Evolutionary conservation across 331 rosid genomes (phyloP).

Genomic region (Quercus tomentella): DNA sequence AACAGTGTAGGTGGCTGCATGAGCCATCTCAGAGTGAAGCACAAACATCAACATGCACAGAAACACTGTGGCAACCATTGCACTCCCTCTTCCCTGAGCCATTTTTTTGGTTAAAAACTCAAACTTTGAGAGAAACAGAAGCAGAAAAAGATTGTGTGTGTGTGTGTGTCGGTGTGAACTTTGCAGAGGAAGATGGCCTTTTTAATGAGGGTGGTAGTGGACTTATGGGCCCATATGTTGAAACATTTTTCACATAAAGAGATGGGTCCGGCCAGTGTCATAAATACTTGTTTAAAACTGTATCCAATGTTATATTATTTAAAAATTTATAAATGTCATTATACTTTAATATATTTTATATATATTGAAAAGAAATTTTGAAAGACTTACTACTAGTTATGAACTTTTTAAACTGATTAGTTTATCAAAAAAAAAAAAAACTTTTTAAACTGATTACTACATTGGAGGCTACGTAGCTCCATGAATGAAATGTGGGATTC

Average conservation of each 20-base stretch:
- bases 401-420: too few species aligned
- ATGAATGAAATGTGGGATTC: too few species aligned
- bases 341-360: too few species aligned
- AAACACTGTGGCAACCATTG: slow-evolving; percentile 27
- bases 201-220: not conserved
- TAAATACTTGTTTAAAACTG: not conserved
- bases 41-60: slow-evolving; percentile 19
- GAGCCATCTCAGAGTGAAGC: slow-evolving; percentile 37
- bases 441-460: too few species aligned
- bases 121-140: not conserved
- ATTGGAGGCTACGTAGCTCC: too few species aligned
- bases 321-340: too few species aligned
- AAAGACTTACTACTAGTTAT: too few species aligned
- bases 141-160: not conserved
- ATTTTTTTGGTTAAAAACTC: slow-evolving; percentile 4
- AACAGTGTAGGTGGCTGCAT: slow-evolving; percentile 54
- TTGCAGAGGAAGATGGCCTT: not conserved
- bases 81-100: slow-evolving; percentile 92
- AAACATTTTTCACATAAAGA: too few species aligned
- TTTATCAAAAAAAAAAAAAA: too few species aligned
- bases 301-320: too few species aligned
- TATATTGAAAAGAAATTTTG: too few species aligned
- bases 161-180: not conserved
- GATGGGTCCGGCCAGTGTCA: not conserved
- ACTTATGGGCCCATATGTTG: not conserved